Evolutionary conservation across 2,329 filamentous ascomycete species (phyloP).

Genomic region (Talaromyces sp.): DNA sequence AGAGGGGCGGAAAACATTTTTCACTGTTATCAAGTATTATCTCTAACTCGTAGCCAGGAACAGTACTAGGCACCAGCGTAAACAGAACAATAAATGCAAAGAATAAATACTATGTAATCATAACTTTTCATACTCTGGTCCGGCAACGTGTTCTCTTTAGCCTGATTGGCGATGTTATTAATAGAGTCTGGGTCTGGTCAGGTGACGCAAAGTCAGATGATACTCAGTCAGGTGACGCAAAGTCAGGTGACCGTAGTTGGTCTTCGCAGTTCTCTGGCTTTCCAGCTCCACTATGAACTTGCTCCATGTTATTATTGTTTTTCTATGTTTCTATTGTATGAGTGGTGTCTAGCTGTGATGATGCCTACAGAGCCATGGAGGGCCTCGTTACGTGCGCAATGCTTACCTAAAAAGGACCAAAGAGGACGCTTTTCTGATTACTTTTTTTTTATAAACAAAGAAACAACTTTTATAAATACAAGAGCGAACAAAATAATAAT

Average conservation of each 20-base stretch:
- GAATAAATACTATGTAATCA: not conserved
- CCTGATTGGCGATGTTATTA: constrained; percentile 15
- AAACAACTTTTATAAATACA: too few relatives aligned
- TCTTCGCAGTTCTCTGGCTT: not conserved
- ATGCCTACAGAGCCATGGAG: too few relatives aligned
- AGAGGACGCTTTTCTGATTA: too few relatives aligned
- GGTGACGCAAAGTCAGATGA: too few relatives aligned
- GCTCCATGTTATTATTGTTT: not conserved
- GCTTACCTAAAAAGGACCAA: too few relatives aligned
- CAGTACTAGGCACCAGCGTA: not conserved
- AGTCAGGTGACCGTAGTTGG: not conserved
- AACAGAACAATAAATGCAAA: not conserved
- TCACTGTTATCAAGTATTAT: not conserved
- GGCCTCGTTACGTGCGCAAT: too few relatives aligned
- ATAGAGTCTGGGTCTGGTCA: constrained; percentile 11
- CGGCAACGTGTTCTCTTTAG: constrained; percentile 23
- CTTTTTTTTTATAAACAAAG: too few relatives aligned
- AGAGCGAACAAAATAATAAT: too few relatives aligned
- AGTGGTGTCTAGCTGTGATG: too few relatives aligned
- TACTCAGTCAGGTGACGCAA: not conserved
- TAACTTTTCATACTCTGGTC: not conserved
- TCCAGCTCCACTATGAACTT: not conserved
- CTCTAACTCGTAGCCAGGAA: too few relatives aligned
- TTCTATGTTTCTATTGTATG: too few relatives aligned
- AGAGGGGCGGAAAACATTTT: too few relatives aligned